A percentile compares a stretch with the other conserved stretches of the same genome.
Conservation (phyloP, 2,329 filamentous ascomycete species). For the Penicillium sp. region DNA sequence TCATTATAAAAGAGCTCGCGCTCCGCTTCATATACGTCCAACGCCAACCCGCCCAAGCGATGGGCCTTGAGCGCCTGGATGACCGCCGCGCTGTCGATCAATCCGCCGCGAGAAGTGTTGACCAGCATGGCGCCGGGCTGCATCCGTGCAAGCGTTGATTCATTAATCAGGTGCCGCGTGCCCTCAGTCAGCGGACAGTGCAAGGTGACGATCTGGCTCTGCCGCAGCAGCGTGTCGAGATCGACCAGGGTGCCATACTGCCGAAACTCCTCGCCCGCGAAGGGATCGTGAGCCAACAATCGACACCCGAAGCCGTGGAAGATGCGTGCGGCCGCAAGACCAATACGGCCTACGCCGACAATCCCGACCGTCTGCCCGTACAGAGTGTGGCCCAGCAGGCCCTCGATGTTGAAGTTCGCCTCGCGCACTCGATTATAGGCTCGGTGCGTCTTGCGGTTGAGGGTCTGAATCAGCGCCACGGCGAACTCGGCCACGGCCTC, state of each 20-base stretch:
- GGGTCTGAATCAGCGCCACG: constrained; percentile 64
- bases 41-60: constrained; percentile 60
- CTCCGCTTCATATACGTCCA: constrained; percentile 69
- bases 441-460: constrained; percentile 66
- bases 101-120: constrained; percentile 63
- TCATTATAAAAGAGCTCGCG: constrained; percentile 61
- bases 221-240: constrained; percentile 55
- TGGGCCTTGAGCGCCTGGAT: constrained; percentile 60
- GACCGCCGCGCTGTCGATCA: constrained; percentile 60
- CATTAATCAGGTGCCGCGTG: constrained; percentile 62
- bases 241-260: constrained; percentile 52
- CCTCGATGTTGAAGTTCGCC: constrained; percentile 65
- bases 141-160: constrained; percentile 53
- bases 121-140: constrained; percentile 61
- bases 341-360: constrained; percentile 64
- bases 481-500: constrained; percentile 69
- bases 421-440: constrained; percentile 67
- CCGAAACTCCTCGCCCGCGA: constrained; percentile 49
- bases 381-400: constrained; percentile 57
- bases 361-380: constrained; percentile 65
- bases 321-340: constrained; percentile 60
- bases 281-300: constrained; percentile 61
- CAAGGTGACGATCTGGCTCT: constrained; percentile 61
- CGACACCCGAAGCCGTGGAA: constrained; percentile 64
- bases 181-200: constrained; percentile 63